phyloP scores from a whole-genome alignment of 164 flowering plant genomes.

The Vitis rotundifolia region DNA sequence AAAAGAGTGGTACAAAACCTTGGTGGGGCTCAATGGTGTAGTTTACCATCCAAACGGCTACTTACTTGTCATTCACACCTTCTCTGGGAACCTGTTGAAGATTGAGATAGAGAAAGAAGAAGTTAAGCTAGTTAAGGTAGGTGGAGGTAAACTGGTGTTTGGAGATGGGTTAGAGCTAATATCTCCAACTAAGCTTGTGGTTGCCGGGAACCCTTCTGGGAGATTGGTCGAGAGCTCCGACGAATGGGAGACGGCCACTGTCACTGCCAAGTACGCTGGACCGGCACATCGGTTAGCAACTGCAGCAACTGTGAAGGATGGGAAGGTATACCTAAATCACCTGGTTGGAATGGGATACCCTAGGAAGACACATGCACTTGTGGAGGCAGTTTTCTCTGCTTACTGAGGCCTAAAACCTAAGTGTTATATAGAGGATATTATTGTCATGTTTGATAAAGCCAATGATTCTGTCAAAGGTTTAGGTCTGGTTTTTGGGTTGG shows the following conservation, averaged over 20 bases:
- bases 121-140: conserved; percentile 53
- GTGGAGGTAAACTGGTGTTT: conserved; percentile 47
- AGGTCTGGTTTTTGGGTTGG: too few species aligned
- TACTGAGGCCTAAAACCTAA: too few species aligned
- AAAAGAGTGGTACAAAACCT: conserved; percentile 70
- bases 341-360: conserved; percentile 76
- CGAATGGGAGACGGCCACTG: conserved; percentile 74
- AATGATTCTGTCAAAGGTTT: too few species aligned
- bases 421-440: too few species aligned
- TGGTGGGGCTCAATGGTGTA: conserved; percentile 75
- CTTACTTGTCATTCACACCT: conserved; percentile 71
- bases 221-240: conserved; percentile 79
- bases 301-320: conserved; percentile 80
- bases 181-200: conserved; percentile 69
- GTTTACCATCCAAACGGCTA: conserved; percentile 90
- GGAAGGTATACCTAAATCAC: conserved; percentile 67
- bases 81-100: conserved; percentile 57
- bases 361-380: conserved; percentile 67
- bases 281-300: conserved; percentile 71
- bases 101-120: conserved; percentile 38
- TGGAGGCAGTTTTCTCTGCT: conserved; percentile 60
- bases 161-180: conserved; percentile 84
- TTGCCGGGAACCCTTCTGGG: conserved; percentile 70
- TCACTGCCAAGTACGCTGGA: conserved; percentile 52
- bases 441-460: too few species aligned